Evolutionary conservation across 495 filamentous ascomycete genomes (phyloP).

Genomic region (Penicillium psychrofluorescens): DNA sequence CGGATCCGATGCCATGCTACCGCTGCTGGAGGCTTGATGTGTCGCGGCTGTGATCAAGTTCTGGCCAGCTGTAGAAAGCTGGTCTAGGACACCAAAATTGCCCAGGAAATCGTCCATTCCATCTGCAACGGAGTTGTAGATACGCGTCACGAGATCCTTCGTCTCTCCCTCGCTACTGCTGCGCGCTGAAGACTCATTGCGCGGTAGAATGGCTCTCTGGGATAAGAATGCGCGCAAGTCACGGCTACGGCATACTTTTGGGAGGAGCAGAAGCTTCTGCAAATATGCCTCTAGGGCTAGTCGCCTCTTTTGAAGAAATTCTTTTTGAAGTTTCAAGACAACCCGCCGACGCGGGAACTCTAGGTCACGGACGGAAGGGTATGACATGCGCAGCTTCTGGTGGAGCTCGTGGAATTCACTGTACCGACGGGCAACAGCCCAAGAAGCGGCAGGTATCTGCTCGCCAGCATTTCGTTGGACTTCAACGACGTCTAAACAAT

Average conservation of each 20-base stretch:
- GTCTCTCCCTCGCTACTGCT: constrained; percentile 46
- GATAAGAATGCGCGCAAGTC: constrained; percentile 92
- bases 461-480: constrained; percentile 84
- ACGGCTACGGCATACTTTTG: constrained; percentile 88
- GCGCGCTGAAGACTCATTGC: constrained; percentile 47
- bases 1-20: constrained; percentile 24
- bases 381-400: constrained; percentile 74
- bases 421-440: constrained; percentile 76
- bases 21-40: constrained; percentile 54
- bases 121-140: constrained; percentile 94
- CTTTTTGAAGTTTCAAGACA: constrained; percentile 92
- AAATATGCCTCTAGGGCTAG: constrained; percentile 80
- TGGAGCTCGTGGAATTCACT: constrained; percentile 97
- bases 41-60: constrained; percentile 87
- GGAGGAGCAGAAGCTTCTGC: constrained; percentile 71
- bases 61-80: constrained; percentile 85
- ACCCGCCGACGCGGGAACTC: constrained; percentile 89
- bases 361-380: constrained; percentile 77
- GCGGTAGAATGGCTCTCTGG: constrained; percentile 67
- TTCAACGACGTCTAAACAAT: constrained; percentile 64
- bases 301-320: constrained; percentile 86
- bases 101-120: constrained; percentile 98
- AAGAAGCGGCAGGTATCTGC: constrained; percentile 77
- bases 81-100: constrained; percentile 91
- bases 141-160: constrained; percentile 84